Evolutionary conservation across 2,329 filamentous ascomycete genomes (phyloP), one percentile per base, ranked within the genome.

Genomic region (Pseudocercospora pini-densiflorae): DNA sequence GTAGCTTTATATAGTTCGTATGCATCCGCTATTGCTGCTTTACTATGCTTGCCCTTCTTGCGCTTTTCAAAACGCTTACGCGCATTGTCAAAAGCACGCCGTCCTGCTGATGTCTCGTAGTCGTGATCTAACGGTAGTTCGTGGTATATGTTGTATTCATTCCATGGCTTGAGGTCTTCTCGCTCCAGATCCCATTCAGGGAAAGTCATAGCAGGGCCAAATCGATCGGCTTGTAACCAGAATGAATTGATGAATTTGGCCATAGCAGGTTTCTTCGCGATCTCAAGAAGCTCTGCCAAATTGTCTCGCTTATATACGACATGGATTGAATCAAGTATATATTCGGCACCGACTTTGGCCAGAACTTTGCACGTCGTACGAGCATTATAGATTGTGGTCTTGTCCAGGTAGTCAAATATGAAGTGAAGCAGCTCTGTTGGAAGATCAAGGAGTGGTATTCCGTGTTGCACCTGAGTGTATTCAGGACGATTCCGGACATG

Each of bases 321-420:
- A 19, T 43, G 16, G n/a, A 36, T 7, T 21, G 29, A 24, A 27
- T 58, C 55, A 29, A 58, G 55, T 3, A 58, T 23, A 40, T 58
- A 31, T n/a, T 58, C 55, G n/a, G 31, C 55, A 23, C 55, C 55
- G 16, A 58, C n/a, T 21, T 19, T 21, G 10, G 55, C 55, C 31
- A 58, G 10, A 8, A 27, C 19, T 19, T 21, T 10, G 55, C 55
- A 58, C 16, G 55, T 19, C 9, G 19, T 23, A 5, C 55, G 55
- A 10, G 55, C 55, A 40, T 14, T 24, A 24, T 12, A 40, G 29
- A 58, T 43, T n/a, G 31, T 40, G 5, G 19, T 1, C 9, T 45
- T 40, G 47, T 63, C 54, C 53, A 63, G n/a, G 14, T 33, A 19
- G 27, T 21, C 53, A 43, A 58, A 58, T 4, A 63, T 49, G 5